Evolutionary conservation across 2,329 filamentous ascomycete genomes (phyloP), one percentile per base, ranked within the genome.

Genomic region (Clarireedia homoeocarpa): DNA sequence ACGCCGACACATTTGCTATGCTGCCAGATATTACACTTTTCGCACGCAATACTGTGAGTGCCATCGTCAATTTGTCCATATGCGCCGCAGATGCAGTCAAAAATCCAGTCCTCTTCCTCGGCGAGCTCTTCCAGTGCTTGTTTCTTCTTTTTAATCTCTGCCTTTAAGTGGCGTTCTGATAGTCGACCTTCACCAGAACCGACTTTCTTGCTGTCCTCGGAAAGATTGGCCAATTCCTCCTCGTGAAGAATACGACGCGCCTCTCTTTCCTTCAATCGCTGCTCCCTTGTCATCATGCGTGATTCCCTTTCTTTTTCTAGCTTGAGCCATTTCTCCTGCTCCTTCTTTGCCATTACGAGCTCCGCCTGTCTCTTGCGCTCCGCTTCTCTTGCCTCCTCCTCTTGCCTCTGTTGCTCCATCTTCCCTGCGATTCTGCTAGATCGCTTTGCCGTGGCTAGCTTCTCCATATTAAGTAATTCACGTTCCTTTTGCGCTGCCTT

Each of bases 31-130:
- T 86, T 95, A 75, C 94, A 99, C 63, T 79, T 85, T 68, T 99
- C 94, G 72, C 94, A 99, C 27, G 91, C 88, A 61, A 99, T 85
- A 69, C 91, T 96, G 69, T 96, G 91, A 6, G 89, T 86, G 38
- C 94, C 94, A 69, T 97, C 94, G 65, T 99, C 94, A 58, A 96
- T 89, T 64, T 95, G 86, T 23, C 94, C 94, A 70, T 96, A 85
- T 23, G 91, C 80, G 26, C 92, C 92, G 70, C 94, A 99, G 26
- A 89, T 80, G 69, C 94, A 99, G 69, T 99, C 94, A 65, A 99
- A 99, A 40, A 90, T 81, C 94, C 94, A 97, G 51, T 91, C 83
- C 48, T 94, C 89, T 62, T 84, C 78, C 20, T 73, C 70, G 17
- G 79, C 81, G 24, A 96, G 78, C 54, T 86, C 82, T 63, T 87